Base-by-base conservation (phyloP, 1,139 yeast genomes). In the Debaryomyces udenii region DNA sequence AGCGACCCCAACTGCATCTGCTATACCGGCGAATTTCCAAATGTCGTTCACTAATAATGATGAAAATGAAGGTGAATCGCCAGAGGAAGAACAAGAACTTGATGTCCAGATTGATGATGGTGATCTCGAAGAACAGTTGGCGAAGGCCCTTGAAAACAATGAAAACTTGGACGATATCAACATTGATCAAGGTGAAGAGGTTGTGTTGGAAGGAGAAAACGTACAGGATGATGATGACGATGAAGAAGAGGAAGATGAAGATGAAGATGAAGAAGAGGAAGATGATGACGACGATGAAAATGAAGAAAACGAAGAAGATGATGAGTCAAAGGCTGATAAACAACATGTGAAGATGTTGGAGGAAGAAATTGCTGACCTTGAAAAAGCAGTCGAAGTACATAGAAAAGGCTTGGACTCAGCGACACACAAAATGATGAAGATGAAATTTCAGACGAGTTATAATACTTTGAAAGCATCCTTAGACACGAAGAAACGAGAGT, bases 351-450 rank as follows among this genome's bases (percentile, higher is more conserved):
- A 86, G 56, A 75, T 90, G 52, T 69, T 93, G 45, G 81, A 81
- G 47, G 98, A 91, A 60, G 98, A 91, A 59, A 83, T 94, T 40
- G 69, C 76, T 10, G 99, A 94, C 56, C 72, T 94, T 48, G 91
- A 87, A 55, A 68, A 79, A 31, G 91, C 93, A 0, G 86, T 94
- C 42, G 81, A 78, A 40, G 83, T 83, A 53, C 93, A 91, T 56
- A 81, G 80, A 57, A 76, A 76, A 40, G 93, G 88, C 52, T 78
- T 89, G 37, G 80, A 76, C 13, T 83, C 84, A 43, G 91, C 95
- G 2, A 81, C 91, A 13, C 90, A 90, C 59, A 91, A 91, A 53
- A 85, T 93, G 69, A 76, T 93, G 80, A 83, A 85, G 59, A 87
- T 86, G 65, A 84, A 97, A 66, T 86, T 90, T 59, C 78, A 85